phyloP scores from a whole-genome alignment of 73 alveolate genomes.

The Symbiodinium pilosum region DNA sequence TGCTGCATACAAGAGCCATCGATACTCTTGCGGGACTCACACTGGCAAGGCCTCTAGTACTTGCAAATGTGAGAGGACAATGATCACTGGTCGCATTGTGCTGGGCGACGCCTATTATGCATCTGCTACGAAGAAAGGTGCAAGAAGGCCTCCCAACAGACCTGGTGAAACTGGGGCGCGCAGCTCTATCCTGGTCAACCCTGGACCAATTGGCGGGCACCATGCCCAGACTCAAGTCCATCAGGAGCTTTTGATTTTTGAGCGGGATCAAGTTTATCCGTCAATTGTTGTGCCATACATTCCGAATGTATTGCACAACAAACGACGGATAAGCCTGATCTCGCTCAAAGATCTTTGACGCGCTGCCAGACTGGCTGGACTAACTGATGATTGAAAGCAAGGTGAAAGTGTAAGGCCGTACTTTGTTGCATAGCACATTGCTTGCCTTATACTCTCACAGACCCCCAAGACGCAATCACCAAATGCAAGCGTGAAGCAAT shows the following conservation, averaged over 20 bases:
- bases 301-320: not conserved
- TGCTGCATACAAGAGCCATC: slow-evolving; percentile 61
- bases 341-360: too few species aligned
- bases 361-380: too few species aligned
- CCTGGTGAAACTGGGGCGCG: not conserved
- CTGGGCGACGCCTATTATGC: slow-evolving; percentile 48
- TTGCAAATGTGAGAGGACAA: slow-evolving; percentile 4
- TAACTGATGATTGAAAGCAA: too few species aligned
- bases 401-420: too few species aligned
- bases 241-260: slow-evolving; percentile 36
- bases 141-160: slow-evolving; percentile 25
- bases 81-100: slow-evolving; percentile 61
- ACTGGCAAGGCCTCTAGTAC: not conserved
- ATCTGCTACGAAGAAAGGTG: not conserved
- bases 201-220: slow-evolving; percentile 20
- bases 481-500: too few species aligned
- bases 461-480: too few species aligned
- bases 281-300: not conserved
- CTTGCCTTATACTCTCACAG: too few species aligned
- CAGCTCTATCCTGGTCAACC: not conserved
- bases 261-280: slow-evolving; percentile 31
- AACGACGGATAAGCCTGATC: too few species aligned
- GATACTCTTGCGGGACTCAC: slow-evolving; percentile 8
- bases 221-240: not conserved
- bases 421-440: too few species aligned